A percentile compares a stretch with the other conserved stretches of the same genome.
Conservation (phyloP, 768 basidiomycete species). For the Mycena belliarum region DNA sequence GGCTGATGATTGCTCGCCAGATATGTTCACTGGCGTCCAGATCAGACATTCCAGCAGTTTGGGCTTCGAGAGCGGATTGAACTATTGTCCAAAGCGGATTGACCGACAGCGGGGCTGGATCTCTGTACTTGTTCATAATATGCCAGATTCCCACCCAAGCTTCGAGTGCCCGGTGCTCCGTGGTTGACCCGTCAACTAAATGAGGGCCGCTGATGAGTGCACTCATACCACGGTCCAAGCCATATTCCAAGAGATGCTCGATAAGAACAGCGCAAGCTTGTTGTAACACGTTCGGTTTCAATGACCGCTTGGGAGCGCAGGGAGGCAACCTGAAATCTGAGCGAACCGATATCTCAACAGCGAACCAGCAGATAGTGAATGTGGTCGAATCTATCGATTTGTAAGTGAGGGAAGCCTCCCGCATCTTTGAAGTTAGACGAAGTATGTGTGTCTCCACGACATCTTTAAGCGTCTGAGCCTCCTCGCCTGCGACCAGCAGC, state of each 20-base stretch:
- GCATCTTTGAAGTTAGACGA: constrained; percentile 39
- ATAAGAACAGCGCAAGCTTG: constrained; percentile 43
- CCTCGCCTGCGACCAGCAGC: constrained; percentile 35
- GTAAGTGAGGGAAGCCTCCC: constrained; percentile 34
- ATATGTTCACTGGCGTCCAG: constrained; percentile 59
- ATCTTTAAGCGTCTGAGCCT: constrained; percentile 31
- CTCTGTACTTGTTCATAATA: constrained; percentile 34
- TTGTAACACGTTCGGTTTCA: constrained; percentile 24
- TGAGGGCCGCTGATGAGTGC: constrained; percentile 40
- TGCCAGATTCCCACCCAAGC: constrained; percentile 78
- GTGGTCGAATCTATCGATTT: constrained; percentile 38
- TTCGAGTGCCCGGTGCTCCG: constrained; percentile 52
- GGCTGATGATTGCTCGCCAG: constrained; percentile 70
- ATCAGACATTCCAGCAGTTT: constrained; percentile 30
- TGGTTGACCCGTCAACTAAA: constrained; percentile 36
- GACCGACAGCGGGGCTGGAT: constrained; percentile 14
- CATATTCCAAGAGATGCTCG: constrained; percentile 52
- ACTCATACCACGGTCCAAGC: constrained; percentile 47
- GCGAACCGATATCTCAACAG: constrained; percentile 56
- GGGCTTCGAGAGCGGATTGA: constrained; percentile 32
- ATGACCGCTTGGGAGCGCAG: not conserved
- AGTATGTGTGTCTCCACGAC: constrained; percentile 39
- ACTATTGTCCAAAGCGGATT: constrained; percentile 52
- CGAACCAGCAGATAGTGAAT: constrained; percentile 61
- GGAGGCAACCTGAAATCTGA: constrained; percentile 31